Evolutionary conservation across 257 asterid species (phyloP), one percentile per base, ranked within the genome.

Genomic region (Nicotiana paniculata): DNA sequence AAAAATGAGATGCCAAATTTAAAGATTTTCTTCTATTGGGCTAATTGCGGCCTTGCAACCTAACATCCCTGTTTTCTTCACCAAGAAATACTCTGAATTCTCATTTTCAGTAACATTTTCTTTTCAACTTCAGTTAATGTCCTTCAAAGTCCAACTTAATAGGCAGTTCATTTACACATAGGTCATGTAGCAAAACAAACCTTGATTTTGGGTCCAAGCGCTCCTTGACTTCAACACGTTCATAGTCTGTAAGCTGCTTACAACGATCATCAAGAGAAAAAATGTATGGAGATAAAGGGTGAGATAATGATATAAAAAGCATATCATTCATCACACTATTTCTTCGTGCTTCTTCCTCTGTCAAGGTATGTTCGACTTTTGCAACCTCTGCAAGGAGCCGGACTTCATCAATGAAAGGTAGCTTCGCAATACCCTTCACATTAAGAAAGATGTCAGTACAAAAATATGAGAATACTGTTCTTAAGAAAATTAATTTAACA

Each of bases 311-410:
- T 67, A 96, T 84, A 81, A 96, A 96, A 83, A 96, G 93, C 99
- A 96, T 92, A 84, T 96, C 97, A 75, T 82, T 86, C 98, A 94
- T 93, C 85, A 85, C 84, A 72, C 99, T 92, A 86, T 96, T 96
- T 90, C 99, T 93, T 59, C 97, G 90, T 30, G 87, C 89, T 89
- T 96, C 98, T 69, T 96, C 99, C 83, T 94, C 98, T 91, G 97
- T 91, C 61, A 93, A 93, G n/a, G 98, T 96, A 84, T 91, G 92
- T 88, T 96, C 99, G 81, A 96, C 53, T 86, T 93, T 94, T 76
- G 90, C 92, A 81, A 96, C 99, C 88, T 96, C 99, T 3, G 91
- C 89, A 77, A 96, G 97, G 81, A 96, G 95, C 83, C 99, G 97
- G 33, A 62, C 77, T 88, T 94, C 98, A 86, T 93, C 98, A 86